Evolutionary conservation across 345 rosid species (phyloP).

Genomic region (Noccaea bulbosa): DNA sequence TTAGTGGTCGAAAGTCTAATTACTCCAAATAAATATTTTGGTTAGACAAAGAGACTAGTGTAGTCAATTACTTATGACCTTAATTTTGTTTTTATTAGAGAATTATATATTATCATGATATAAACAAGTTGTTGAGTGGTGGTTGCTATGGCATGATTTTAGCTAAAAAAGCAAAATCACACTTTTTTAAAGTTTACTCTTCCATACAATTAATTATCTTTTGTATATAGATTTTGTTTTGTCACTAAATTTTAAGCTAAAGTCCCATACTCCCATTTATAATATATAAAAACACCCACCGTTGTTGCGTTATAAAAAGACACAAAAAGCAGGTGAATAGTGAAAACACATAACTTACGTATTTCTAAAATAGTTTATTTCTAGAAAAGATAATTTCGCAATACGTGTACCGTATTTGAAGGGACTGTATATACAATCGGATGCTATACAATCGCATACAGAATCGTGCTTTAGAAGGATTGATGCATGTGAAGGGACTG

Average conservation of each 20-base stretch:
- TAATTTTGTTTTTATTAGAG: background rate
- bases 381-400: too few species aligned
- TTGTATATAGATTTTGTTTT: background rate
- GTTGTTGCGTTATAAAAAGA: too few species aligned
- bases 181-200: constrained; percentile 27
- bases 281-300: too few species aligned
- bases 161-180: constrained; percentile 24
- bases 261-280: background rate
- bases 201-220: background rate
- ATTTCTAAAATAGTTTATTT: background rate
- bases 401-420: too few species aligned
- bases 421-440: too few species aligned
- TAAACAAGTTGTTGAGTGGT: constrained; percentile 30
- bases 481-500: too few species aligned
- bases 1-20: constrained; percentile 33
- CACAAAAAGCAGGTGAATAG: too few species aligned
- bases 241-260: background rate
- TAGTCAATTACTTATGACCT: constrained; percentile 34
- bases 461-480: too few species aligned
- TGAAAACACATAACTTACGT: background rate
- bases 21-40: background rate
- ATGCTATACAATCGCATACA: too few species aligned
- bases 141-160: constrained; percentile 35
- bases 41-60: constrained; percentile 5
- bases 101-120: background rate